Conservation (phyloP, 495 filamentous ascomycete species). For the Immersiella caudata region DNA sequence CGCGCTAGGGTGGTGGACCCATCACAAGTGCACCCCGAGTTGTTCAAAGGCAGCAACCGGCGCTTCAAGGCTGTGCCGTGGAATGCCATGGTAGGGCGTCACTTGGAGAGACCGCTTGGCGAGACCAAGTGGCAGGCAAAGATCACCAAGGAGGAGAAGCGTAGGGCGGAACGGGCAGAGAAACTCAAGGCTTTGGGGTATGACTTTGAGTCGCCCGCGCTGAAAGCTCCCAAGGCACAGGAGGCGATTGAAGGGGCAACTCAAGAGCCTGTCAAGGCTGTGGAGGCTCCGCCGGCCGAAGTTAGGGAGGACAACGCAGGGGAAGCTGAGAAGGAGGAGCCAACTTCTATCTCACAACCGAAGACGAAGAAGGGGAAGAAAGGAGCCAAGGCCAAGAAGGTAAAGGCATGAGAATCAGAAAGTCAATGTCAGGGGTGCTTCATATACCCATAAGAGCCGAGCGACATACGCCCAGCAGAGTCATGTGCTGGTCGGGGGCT, state of each 20-base stretch:
- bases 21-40: constrained; percentile 73
- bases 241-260: constrained; percentile 42
- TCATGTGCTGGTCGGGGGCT: not conserved
- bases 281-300: constrained; percentile 34
- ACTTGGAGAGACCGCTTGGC: constrained; percentile 66
- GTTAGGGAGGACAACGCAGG: constrained; percentile 16
- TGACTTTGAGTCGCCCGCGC: constrained; percentile 72
- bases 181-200: constrained; percentile 83
- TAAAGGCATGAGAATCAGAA: constrained; percentile 35
- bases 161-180: constrained; percentile 64
- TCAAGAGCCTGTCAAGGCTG: constrained; percentile 33
- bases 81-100: constrained; percentile 77
- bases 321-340: constrained; percentile 17
- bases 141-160: constrained; percentile 69
- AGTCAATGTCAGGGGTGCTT: not conserved
- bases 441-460: constrained; percentile 6
- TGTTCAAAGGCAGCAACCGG: constrained; percentile 86
- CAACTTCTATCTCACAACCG: constrained; percentile 17
- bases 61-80: constrained; percentile 86
- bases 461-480: not conserved
- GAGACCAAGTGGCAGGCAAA: constrained; percentile 76
- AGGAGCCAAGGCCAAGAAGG: constrained; percentile 37
- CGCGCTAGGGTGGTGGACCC: constrained; percentile 77
- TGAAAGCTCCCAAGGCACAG: constrained; percentile 63
- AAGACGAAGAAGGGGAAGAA: constrained; percentile 33